phyloP scores from a whole-genome alignment of 371 early-diverging fungal genomes.

The Apophysomyces trapeziformis region DNA sequence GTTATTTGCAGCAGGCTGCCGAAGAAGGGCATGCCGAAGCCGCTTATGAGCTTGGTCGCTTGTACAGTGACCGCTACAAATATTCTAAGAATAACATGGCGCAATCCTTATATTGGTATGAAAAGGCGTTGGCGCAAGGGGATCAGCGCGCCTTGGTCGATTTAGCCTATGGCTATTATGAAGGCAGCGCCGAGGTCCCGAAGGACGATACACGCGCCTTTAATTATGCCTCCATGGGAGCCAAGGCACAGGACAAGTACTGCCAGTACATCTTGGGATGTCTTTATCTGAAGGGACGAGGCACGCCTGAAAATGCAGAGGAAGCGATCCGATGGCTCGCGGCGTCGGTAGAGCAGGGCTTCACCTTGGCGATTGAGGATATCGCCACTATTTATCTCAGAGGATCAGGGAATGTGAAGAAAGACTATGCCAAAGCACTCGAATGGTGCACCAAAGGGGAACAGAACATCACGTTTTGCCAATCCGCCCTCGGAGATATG shows the following conservation, averaged over 20 bases:
- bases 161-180: constrained; percentile 45
- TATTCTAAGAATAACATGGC: constrained; percentile 35
- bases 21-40: constrained; percentile 35
- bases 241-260: constrained; percentile 41
- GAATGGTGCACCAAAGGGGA: constrained; percentile 30
- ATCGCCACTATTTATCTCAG: constrained; percentile 37
- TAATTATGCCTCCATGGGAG: constrained; percentile 41
- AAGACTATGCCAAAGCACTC: constrained; percentile 38
- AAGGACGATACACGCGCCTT: constrained; percentile 38
- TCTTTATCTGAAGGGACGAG: constrained; percentile 33
- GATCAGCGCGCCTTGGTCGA: constrained; percentile 46
- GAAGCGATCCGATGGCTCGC: constrained; percentile 43
- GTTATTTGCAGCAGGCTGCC: constrained; percentile 32
- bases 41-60: constrained; percentile 46
- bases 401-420: constrained; percentile 28
- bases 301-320: constrained; percentile 20
- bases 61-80: constrained; percentile 48
- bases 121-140: constrained; percentile 41
- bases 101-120: constrained; percentile 40
- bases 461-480: constrained; percentile 39
- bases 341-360: constrained; percentile 45
- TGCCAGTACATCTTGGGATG: constrained; percentile 53
- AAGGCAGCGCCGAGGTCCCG: constrained; percentile 26
- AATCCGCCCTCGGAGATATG: constrained; percentile 48
- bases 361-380: constrained; percentile 48